phyloP scores from a whole-genome alignment of 2,329 filamentous ascomycete genomes.

The Claviceps humidiphila region DNA sequence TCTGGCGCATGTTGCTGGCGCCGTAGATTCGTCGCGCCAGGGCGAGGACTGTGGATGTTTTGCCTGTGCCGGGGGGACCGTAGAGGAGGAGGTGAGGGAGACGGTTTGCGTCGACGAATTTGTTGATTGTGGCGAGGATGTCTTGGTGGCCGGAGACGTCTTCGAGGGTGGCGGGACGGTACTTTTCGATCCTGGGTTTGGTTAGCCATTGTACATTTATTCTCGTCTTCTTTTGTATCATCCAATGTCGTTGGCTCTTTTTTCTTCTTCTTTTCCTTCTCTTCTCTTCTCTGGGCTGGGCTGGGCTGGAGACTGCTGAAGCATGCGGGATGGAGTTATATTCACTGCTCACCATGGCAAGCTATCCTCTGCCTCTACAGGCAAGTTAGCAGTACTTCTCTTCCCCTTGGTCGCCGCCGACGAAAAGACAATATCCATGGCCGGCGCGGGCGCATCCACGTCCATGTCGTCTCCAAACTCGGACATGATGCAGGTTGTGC shows the following conservation, averaged over 20 bases:
- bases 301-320: no score
- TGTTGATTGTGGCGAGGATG: conserved; percentile 94
- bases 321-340: no score
- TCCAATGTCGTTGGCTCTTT: background rate
- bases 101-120: conserved; percentile 88
- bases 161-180: conserved; percentile 73
- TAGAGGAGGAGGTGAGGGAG: conserved; percentile 94
- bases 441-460: conserved; percentile 34
- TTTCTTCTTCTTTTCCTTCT: background rate
- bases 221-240: background rate
- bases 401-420: conserved; percentile 77
- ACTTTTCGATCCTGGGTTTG: conserved; percentile 75
- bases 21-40: conserved; percentile 91
- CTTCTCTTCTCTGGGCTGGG: no score
- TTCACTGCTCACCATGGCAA: conserved; percentile 60
- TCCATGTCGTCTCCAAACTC: conserved; percentile 51
- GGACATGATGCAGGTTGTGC: conserved; percentile 31
- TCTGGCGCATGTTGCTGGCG: conserved; percentile 82
- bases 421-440: conserved; percentile 50
- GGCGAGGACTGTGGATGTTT: conserved; percentile 91
- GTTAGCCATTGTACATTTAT: background rate
- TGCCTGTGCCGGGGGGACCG: conserved; percentile 89
- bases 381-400: conserved; percentile 80
- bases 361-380: conserved; percentile 85
- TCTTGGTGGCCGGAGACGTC: conserved; percentile 97